A percentile compares a stretch with the other conserved stretches of the same genome.
Evolutionary conservation across 148 eudicot species (phyloP).

Genomic region (Rhododendron simsii): DNA sequence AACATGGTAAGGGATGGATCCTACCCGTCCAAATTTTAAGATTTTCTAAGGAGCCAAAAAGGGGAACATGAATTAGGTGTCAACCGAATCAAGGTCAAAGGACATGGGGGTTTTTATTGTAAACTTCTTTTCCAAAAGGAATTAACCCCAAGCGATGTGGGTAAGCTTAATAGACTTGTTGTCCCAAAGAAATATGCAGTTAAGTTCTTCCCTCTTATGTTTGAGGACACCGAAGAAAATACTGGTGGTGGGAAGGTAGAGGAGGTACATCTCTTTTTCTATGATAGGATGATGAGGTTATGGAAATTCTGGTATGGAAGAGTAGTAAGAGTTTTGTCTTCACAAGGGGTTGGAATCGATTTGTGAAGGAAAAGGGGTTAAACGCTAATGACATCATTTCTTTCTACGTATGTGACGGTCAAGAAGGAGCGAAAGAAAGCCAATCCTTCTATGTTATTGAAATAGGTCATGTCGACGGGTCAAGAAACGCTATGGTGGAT

Average conservation of each 20-base stretch:
- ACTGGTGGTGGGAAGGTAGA: neutral
- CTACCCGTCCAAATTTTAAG: slow-evolving; percentile 13
- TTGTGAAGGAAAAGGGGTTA: too few relatives aligned
- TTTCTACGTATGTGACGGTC: too few relatives aligned
- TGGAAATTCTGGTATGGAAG: neutral
- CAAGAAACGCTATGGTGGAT: too few relatives aligned
- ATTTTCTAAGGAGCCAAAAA: slow-evolving; percentile 20
- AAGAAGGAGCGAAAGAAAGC: too few relatives aligned
- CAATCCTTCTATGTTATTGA: too few relatives aligned
- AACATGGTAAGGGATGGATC: slow-evolving; percentile 19
- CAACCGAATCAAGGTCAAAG: neutral
- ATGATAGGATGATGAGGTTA: neutral
- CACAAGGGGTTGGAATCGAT: too few relatives aligned
- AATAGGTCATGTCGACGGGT: too few relatives aligned
- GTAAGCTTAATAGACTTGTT: slow-evolving; percentile 25
- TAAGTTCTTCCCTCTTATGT: slow-evolving; percentile 9
- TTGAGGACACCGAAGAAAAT: neutral
- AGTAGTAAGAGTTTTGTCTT: too few relatives aligned
- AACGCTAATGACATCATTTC: too few relatives aligned
- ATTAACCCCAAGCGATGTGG: slow-evolving; percentile 31
- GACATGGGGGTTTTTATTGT: neutral
- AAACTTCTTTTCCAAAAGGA: slow-evolving; percentile 24
- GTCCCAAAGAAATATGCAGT: slow-evolving; percentile 15
- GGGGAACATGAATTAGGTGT: slow-evolving; percentile 6
- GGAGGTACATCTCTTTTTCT: slow-evolving; percentile 4